Evolutionary conservation across 1,284 basidiomycete genomes (phyloP).

Genomic region (Phlebopus sp.): DNA sequence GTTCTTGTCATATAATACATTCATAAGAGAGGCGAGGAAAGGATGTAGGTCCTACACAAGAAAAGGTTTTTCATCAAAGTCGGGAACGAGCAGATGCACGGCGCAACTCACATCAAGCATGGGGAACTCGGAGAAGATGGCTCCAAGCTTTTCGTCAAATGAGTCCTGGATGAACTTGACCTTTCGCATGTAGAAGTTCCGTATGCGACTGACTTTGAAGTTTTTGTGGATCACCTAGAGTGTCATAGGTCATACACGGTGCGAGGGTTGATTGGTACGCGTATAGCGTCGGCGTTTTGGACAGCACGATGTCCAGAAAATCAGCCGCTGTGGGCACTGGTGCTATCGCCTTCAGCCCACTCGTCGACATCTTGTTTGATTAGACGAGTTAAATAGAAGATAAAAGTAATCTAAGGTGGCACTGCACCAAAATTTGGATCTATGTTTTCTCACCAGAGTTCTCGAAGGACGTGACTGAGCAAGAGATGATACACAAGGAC

Average conservation of each 20-base stretch:
- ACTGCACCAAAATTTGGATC: conserved; percentile 11
- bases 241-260: conserved; percentile 1
- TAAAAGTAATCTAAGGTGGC: conserved; percentile 4
- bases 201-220: conserved; percentile 96
- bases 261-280: background rate
- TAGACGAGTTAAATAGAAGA: conserved; percentile 8
- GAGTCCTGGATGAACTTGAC: conserved; percentile 99
- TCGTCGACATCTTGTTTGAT: conserved; percentile 67
- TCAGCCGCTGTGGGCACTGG: conserved; percentile 95
- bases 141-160: conserved; percentile 95
- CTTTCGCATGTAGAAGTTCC: conserved; percentile 98
- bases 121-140: conserved; percentile 94
- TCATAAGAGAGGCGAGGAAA: conserved; percentile 90
- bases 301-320: conserved; percentile 93
- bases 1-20: conserved; percentile 97
- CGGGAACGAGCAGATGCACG: background rate
- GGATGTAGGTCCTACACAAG: conserved; percentile 83
- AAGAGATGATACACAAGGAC: too few species aligned
- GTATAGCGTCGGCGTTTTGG: conserved; percentile 90
- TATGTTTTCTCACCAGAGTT: too few species aligned
- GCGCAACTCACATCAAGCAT: conserved; percentile 79
- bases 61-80: conserved; percentile 4
- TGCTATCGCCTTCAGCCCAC: conserved; percentile 91
- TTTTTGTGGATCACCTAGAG: conserved; percentile 93
- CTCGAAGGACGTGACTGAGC: too few species aligned